phyloP scores from a whole-genome alignment of 164 flowering plant species.

The Paratinospora sagittata region DNA sequence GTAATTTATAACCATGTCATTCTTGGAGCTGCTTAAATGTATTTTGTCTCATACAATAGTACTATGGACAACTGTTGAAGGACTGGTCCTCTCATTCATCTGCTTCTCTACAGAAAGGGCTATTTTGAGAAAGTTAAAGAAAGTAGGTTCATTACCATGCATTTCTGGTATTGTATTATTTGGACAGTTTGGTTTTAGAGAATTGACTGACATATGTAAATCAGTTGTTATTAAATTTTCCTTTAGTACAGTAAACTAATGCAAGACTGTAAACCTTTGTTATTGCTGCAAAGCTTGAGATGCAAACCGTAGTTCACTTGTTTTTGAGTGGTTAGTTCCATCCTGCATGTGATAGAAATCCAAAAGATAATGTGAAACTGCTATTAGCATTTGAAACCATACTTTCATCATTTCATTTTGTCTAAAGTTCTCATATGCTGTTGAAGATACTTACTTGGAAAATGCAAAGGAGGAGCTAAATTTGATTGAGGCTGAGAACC shows the following conservation, averaged over 20 bases:
- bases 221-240: neutral
- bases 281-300: neutral
- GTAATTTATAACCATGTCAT: no score
- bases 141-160: neutral
- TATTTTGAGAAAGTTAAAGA: neutral
- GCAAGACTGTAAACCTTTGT: neutral
- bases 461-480: conserved; percentile 37
- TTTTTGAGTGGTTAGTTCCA: neutral
- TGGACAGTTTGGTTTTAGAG: neutral
- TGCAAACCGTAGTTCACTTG: neutral
- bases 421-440: conserved; percentile 3
- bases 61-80: no score
- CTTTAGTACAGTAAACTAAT: neutral
- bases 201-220: neutral
- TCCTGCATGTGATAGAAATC: neutral
- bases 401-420: neutral
- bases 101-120: no score
- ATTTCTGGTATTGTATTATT: neutral
- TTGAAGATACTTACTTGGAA: conserved; percentile 38
- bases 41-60: no score
- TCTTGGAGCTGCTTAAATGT: no score
- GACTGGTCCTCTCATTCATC: no score
- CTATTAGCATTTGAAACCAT: neutral
- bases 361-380: neutral
- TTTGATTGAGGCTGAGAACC: conserved; percentile 35